Conservation (phyloP, 192 early-diverging fungal genomes). For the Entomortierella beljakovae region DNA sequence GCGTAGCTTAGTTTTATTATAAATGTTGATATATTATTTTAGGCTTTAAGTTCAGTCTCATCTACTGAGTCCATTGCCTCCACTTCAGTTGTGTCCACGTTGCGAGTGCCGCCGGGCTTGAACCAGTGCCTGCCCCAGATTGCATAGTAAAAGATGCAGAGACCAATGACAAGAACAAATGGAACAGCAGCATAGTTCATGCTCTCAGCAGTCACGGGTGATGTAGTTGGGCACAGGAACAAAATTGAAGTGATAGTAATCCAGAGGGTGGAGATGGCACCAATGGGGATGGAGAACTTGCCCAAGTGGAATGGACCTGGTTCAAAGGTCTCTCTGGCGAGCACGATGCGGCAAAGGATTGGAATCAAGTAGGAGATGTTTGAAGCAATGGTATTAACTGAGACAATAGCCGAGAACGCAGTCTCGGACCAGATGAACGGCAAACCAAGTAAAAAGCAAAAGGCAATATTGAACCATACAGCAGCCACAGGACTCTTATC, state of each 20-base stretch:
- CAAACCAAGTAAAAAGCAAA: constrained; percentile 62
- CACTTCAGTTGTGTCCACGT: background rate
- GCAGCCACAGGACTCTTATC: constrained; percentile 60
- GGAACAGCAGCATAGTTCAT: constrained; percentile 62
- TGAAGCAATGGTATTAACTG: constrained; percentile 66
- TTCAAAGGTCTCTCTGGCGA: constrained; percentile 57
- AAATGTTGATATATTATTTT: no score
- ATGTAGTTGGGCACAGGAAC: constrained; percentile 59
- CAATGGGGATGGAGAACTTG: constrained; percentile 48
- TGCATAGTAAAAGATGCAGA: constrained; percentile 56
- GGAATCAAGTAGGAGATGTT: constrained; percentile 63
- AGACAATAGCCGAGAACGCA: constrained; percentile 64
- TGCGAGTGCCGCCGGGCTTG: constrained; percentile 46
- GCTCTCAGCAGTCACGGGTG: constrained; percentile 58
- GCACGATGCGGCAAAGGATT: constrained; percentile 59
- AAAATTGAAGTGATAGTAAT: constrained; percentile 54
- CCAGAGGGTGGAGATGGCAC: constrained; percentile 55
- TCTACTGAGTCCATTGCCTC: background rate
- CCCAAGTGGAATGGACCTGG: constrained; percentile 63
- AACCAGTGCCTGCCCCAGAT: constrained; percentile 69
- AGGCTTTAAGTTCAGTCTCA: no score
- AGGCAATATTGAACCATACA: constrained; percentile 63
- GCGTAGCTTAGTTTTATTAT: no score
- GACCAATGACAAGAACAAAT: constrained; percentile 59
- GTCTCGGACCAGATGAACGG: constrained; percentile 61